These are phyloP conservation scores for Singerocomus inundabilis DNA, from an alignment of 1,284 basidiomycete genomes.

Conservation along the genomic window DNA sequence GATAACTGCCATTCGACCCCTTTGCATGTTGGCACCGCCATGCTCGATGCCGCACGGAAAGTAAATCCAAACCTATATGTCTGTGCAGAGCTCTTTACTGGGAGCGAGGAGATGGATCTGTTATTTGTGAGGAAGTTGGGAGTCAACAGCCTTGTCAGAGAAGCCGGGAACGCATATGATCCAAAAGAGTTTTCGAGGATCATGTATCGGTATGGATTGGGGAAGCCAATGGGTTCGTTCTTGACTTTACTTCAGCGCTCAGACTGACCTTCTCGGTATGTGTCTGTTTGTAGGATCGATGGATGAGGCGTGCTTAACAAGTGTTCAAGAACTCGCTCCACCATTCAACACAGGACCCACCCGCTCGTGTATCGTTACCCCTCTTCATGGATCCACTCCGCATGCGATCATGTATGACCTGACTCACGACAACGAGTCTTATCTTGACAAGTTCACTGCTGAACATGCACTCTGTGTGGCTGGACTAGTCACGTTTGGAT, in stretches of 20 bases:
- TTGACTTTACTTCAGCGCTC: neutral
- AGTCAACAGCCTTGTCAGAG: constrained; percentile 88
- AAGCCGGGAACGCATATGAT: constrained; percentile 88
- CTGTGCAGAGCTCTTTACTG: constrained; percentile 96
- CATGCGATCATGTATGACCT: constrained; percentile 93
- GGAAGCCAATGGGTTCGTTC: constrained; percentile 80
- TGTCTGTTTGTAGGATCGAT: constrained; percentile 66
- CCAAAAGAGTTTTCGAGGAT: constrained; percentile 85
- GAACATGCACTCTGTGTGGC: constrained; percentile 93
- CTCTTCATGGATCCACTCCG: constrained; percentile 80
- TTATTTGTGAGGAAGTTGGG: constrained; percentile 89
- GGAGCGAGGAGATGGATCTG: constrained; percentile 90
- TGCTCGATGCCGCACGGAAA: constrained; percentile 89
- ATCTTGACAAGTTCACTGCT: constrained; percentile 83
- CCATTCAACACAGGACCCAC: constrained; percentile 77
- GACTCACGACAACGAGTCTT: constrained; percentile 95
- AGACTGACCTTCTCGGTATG: neutral
- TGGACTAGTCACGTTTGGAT: constrained; percentile 83
- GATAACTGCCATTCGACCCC: constrained; percentile 99
- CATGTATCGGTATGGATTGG: constrained; percentile 84
- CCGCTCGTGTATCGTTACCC: constrained; percentile 71
- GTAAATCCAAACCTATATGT: constrained; percentile 92
- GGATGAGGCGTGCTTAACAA: constrained; percentile 83
- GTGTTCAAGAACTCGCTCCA: constrained; percentile 69
- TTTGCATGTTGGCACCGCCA: constrained; percentile 85